Evolutionary conservation across 305 asterid species (phyloP).

Genomic region (Solanum hybrid): DNA sequence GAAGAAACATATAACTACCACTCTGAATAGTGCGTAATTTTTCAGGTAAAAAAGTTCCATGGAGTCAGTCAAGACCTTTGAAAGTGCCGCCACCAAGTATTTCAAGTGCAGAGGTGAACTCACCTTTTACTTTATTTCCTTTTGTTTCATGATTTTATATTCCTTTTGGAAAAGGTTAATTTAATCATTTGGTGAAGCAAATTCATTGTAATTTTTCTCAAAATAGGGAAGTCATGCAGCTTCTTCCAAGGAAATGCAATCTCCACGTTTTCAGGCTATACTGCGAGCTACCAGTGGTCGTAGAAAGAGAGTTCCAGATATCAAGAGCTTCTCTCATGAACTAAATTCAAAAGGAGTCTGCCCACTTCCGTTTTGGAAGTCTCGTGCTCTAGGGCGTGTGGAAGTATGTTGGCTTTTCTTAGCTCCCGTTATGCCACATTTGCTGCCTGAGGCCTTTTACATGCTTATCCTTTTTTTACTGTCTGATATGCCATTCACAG

Average conservation of each 20-base stretch:
- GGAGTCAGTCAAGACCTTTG: slow-evolving; percentile 68
- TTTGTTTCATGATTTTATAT: slow-evolving; percentile 3
- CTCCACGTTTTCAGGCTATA: slow-evolving; percentile 96
- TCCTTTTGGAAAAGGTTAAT: neutral
- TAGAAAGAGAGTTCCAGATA: slow-evolving; percentile 52
- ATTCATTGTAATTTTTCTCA: slow-evolving; percentile 16
- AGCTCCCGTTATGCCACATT: slow-evolving; percentile 24
- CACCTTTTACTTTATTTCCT: neutral
- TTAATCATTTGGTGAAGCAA: neutral
- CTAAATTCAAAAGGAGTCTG: slow-evolving; percentile 93
- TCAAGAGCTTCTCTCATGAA: slow-evolving; percentile 96
- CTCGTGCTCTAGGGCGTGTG: slow-evolving; percentile 80
- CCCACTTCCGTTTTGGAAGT: slow-evolving; percentile 93
- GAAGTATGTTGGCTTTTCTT: slow-evolving; percentile 60
- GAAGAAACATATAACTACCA: neutral
- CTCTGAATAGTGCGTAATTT: slow-evolving; percentile 12
- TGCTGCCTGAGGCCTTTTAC: neutral
- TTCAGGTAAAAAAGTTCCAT: slow-evolving; percentile 52
- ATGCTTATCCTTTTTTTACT: neutral
- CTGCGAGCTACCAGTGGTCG: slow-evolving; percentile 82
- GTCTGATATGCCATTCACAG: slow-evolving; percentile 29
- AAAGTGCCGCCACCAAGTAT: slow-evolving; percentile 41
- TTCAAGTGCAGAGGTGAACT: slow-evolving; percentile 54
- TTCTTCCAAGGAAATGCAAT: slow-evolving; percentile 86
- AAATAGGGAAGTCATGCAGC: slow-evolving; percentile 61